Conservation (phyloP, 257 asterid genomes). For the Anisodus acutangulus region DNA sequence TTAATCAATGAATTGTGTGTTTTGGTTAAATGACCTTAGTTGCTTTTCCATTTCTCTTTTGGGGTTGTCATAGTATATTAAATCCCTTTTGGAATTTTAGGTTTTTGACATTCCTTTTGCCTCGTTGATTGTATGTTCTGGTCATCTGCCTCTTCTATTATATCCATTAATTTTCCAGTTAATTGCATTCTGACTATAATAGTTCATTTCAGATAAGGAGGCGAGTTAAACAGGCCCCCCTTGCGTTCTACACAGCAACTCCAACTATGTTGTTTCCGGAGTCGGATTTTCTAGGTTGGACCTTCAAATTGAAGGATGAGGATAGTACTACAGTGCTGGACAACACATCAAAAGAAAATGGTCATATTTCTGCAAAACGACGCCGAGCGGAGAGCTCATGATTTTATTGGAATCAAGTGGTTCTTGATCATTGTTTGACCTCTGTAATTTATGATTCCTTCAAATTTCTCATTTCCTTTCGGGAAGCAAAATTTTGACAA, state of each 20-base stretch:
- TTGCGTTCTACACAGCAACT: constrained; percentile 84
- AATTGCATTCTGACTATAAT: neutral
- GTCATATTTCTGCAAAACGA: constrained; percentile 48
- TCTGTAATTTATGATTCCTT: neutral
- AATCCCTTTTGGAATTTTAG: neutral
- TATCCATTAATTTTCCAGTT: neutral
- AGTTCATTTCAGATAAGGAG: constrained; percentile 69
- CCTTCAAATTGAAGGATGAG: constrained; percentile 50
- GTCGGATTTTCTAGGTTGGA: constrained; percentile 85
- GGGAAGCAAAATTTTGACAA: neutral
- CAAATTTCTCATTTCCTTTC: neutral
- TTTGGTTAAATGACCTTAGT: neutral
- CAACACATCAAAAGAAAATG: constrained; percentile 32
- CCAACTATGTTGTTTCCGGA: constrained; percentile 73
- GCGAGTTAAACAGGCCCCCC: constrained; percentile 84
- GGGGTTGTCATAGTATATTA: neutral
- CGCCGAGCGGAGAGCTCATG: constrained; percentile 43
- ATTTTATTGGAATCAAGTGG: constrained; percentile 14
- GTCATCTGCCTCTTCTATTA: neutral
- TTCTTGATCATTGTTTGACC: neutral
- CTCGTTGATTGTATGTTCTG: neutral
- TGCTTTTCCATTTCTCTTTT: neutral
- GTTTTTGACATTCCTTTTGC: neutral
- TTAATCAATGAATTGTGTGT: neutral
- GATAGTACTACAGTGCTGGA: constrained; percentile 23